phyloP scores from a whole-genome alignment of 148 eudicot species.

The Polygonum aviculare region DNA sequence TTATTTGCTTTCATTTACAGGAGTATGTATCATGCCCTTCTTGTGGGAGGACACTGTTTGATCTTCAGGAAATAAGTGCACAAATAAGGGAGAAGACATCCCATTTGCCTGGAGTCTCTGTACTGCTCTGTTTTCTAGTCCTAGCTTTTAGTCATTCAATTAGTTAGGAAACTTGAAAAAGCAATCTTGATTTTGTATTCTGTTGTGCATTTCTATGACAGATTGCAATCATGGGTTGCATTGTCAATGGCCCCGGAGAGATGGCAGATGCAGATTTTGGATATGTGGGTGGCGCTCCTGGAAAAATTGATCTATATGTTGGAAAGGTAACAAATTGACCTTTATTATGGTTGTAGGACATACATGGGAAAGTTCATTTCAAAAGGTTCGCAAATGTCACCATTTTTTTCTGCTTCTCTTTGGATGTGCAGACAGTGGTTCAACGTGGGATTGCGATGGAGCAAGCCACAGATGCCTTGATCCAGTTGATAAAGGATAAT shows the following conservation, averaged over 20 bases:
- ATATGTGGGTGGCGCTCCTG: slow-evolving; percentile 98
- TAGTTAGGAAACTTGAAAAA: not conserved
- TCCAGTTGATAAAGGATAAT: slow-evolving; percentile 78
- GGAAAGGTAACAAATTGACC: slow-evolving; percentile 58
- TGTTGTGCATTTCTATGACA: slow-evolving; percentile 16
- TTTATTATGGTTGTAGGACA: not conserved
- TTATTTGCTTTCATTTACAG: slow-evolving; percentile 26
- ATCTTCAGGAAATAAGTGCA: slow-evolving; percentile 96
- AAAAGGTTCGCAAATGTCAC: not conserved
- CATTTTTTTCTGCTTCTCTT: not conserved
- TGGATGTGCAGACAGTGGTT: slow-evolving; percentile 64
- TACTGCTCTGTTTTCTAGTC: slow-evolving; percentile 20
- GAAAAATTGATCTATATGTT: slow-evolving; percentile 93
- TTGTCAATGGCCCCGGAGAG: slow-evolving; percentile 99
- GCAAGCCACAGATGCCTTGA: slow-evolving; percentile 84
- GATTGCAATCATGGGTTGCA: slow-evolving; percentile 99
- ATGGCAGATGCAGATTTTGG: slow-evolving; percentile 99
- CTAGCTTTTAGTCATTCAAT: slow-evolving; percentile 15
- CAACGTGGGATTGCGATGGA: slow-evolving; percentile 87
- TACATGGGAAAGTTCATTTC: not conserved
- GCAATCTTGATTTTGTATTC: not conserved
- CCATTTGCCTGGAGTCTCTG: slow-evolving; percentile 99
- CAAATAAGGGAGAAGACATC: slow-evolving; percentile 89
- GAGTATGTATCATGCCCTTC: slow-evolving; percentile 99
- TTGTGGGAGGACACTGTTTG: slow-evolving; percentile 92